A percentile compares a stretch with the other conserved stretches of the same genome.
phyloP scores from a whole-genome alignment of 169 alveolate species.

The Amoebophrya sp. region DNA sequence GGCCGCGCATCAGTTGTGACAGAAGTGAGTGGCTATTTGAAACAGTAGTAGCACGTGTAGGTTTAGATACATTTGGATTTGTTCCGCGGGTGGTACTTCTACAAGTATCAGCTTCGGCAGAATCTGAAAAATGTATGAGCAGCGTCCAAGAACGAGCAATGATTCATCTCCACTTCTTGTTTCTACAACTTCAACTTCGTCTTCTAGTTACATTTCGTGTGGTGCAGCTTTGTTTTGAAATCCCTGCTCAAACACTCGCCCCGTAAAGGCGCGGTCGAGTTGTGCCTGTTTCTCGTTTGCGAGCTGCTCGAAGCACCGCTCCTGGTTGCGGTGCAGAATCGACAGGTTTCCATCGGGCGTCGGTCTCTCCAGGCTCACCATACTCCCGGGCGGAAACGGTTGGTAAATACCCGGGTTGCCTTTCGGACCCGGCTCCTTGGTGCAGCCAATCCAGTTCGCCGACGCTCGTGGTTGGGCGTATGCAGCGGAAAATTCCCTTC shows the following conservation, averaged over 20 bases:
- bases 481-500: background rate
- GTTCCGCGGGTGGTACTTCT: background rate
- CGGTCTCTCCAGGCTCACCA: too few relatives aligned
- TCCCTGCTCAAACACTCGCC: background rate
- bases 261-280: background rate
- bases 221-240: background rate
- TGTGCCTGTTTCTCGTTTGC: background rate
- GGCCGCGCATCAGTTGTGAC: background rate
- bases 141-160: background rate
- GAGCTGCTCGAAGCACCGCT: background rate
- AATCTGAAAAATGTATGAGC: background rate
- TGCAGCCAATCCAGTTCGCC: background rate
- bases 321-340: background rate
- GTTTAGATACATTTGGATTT: too few relatives aligned
- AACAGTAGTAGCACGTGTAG: too few relatives aligned
- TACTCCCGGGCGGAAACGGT: too few relatives aligned
- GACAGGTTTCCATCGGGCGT: background rate
- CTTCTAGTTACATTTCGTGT: background rate
- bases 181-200: background rate
- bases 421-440: background rate
- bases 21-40: background rate
- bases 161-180: background rate
- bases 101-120: background rate
- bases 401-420: background rate
- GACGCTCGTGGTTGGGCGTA: background rate